Evolutionary conservation across 495 filamentous ascomycete genomes (phyloP).

Genomic region (Gamarada debralockiae): DNA sequence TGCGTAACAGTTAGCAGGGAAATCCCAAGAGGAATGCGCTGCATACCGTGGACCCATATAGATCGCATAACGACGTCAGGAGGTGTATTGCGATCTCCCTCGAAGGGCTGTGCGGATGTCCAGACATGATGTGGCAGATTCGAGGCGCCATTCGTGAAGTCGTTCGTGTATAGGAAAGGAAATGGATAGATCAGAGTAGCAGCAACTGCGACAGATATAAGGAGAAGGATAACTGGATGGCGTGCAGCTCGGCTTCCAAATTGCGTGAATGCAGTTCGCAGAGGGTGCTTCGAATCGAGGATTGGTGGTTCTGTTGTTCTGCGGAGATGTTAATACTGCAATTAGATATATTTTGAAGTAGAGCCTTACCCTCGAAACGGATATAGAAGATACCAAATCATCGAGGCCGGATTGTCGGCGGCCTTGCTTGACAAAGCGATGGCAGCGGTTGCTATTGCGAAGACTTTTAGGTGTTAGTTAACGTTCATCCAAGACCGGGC

Average conservation of each 20-base stretch:
- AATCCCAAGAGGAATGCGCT: not conserved
- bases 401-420: conserved; percentile 12
- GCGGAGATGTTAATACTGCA: not conserved
- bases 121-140: conserved; percentile 71
- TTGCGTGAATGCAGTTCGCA: conserved; percentile 55
- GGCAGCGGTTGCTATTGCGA: not conserved
- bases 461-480: not conserved
- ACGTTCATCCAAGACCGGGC: not conserved
- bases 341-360: conserved; percentile 17
- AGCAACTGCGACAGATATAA: conserved; percentile 59
- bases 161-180: conserved; percentile 61
- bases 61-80: conserved; percentile 55
- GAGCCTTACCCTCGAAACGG: conserved; percentile 49
- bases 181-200: conserved; percentile 62
- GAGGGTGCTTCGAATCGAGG: conserved; percentile 53
- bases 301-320: conserved; percentile 61
- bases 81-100: conserved; percentile 29
- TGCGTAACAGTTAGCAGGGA: conserved; percentile 8
- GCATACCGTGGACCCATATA: conserved; percentile 48
- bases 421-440: not conserved
- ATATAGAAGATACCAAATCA: conserved; percentile 26
- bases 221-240: conserved; percentile 61
- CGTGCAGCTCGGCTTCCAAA: conserved; percentile 62
- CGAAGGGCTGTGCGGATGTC: conserved; percentile 63
- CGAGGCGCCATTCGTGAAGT: conserved; percentile 54